Base-by-base conservation (phyloP, 768 basidiomycete species). In the Lactarius akahatsu region DNA sequence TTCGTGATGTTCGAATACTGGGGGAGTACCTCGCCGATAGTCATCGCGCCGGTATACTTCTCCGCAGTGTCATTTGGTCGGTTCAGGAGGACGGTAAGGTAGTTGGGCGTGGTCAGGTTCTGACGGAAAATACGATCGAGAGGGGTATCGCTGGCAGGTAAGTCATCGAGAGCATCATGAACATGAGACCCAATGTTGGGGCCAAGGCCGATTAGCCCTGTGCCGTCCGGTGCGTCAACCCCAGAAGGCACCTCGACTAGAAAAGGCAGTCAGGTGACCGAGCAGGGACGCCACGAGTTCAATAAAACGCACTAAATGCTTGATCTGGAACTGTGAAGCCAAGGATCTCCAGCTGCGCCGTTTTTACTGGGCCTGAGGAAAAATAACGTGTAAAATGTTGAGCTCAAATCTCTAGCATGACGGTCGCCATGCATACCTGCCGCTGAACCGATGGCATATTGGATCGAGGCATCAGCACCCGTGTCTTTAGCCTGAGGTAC, bases 71-170 rank as follows among this genome's bases (percentile, higher is more conserved):
- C 88, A 65, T 82, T 77, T 11, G 80, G 77, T 34, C 91, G 83
- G 41, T 83, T 83, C 30, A 92, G 81, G 30, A 88, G 80, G 64
- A 92, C 78, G 0, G 88, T 82, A 57, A 92, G 78, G 66, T 77
- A 85, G 72, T 89, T 87, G 0, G 86, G 81, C 3, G 83, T 77
- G 23, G 83, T 77, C 7, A 76, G 74, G 71, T 90, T 80, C 68
- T 85, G 82, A 4, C 75, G 72, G 73, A 92, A 91, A 69, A 90
- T 85, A 52, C 85, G 80, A 75, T 89, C 86, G n/a, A 90, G 78
- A 34, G 85, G 78, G 1, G 86, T 76, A 65, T 83, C 81, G 7
- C 84, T 87, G 0, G 76, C 70, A 15, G 77, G 18, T n/a, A 62
- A 20, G 65, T 75, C 67, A 2, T 74, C 63, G 11, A 81, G 72